These are phyloP conservation scores for Neobulgaria alba DNA, from an alignment of 2,329 filamentous ascomycete species.

Conservation along the genomic window DNA sequence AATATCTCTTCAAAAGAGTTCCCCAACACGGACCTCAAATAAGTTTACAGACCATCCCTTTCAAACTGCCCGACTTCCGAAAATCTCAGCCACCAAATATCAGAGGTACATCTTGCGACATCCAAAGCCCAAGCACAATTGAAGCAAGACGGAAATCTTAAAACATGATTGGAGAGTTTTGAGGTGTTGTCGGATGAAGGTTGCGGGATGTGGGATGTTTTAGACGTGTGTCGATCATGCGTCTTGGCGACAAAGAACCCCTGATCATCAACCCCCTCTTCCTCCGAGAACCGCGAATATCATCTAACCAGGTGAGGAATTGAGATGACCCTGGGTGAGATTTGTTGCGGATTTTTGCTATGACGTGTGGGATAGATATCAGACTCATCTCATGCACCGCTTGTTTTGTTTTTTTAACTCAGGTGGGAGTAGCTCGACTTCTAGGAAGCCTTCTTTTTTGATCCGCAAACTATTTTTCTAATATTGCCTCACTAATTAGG, in stretches of 20 bases:
- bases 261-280: too few species aligned
- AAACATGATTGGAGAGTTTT: slow-evolving; percentile 1
- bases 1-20: too few species aligned
- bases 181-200: background rate
- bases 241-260: too few species aligned
- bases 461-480: background rate
- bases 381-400: too few species aligned
- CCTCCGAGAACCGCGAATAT: too few species aligned
- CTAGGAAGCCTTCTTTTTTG: background rate
- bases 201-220: background rate
- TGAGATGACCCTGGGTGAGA: too few species aligned
- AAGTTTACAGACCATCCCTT: background rate
- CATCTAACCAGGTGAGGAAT: too few species aligned
- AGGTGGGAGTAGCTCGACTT: background rate
- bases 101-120: background rate
- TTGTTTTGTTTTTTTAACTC: background rate
- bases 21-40: background rate
- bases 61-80: background rate
- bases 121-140: background rate
- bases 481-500: too few species aligned
- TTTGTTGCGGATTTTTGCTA: too few species aligned
- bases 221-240: slow-evolving; percentile 3
- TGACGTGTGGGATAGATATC: too few species aligned
- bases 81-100: background rate
- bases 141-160: slow-evolving; percentile 1